These are phyloP conservation scores for Candida sonorensis DNA, from an alignment of 805 yeast species.

Conservation along the genomic window DNA sequence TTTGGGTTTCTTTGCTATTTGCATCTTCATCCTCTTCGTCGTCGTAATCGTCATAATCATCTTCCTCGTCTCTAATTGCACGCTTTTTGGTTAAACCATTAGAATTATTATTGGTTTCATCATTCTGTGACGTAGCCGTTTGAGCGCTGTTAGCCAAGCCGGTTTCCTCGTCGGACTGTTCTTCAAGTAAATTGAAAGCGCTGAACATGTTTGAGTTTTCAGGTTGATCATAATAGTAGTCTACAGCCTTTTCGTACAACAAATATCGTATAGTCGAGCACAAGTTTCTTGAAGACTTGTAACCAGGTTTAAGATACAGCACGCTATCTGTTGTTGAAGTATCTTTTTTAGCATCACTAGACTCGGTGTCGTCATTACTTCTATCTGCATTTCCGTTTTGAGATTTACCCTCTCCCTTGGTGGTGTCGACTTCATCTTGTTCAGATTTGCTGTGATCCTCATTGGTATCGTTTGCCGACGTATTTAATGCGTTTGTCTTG, in stretches of 20 bases:
- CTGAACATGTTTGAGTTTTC: constrained; percentile 9
- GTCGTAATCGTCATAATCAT: constrained; percentile 26
- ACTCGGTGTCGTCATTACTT: too few relatives aligned
- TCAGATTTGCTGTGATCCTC: too few relatives aligned
- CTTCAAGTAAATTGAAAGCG: constrained; percentile 19
- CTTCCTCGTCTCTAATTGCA: constrained; percentile 22
- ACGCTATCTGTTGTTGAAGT: constrained; percentile 22
- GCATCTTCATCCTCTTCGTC: constrained; percentile 15
- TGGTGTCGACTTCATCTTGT: too few relatives aligned
- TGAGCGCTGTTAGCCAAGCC: too few relatives aligned
- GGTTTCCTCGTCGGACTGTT: constrained; percentile 28
- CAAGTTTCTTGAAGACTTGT: constrained; percentile 43
- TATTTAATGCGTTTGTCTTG: constrained; percentile 3
- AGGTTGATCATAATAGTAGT: constrained; percentile 24
- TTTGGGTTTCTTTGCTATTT: too few relatives aligned
- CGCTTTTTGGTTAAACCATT: neutral
- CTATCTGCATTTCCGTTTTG: neutral
- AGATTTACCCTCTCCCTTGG: too few relatives aligned
- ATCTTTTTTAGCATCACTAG: too few relatives aligned
- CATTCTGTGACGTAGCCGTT: too few relatives aligned
- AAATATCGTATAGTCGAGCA: constrained; percentile 62
- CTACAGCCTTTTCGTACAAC: constrained; percentile 66
- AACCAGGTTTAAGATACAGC: constrained; percentile 39
- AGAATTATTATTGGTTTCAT: neutral
- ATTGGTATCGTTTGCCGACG: constrained; percentile 13